Conservation (phyloP, 495 filamentous ascomycete species). For the Terfezia claveryi region DNA sequence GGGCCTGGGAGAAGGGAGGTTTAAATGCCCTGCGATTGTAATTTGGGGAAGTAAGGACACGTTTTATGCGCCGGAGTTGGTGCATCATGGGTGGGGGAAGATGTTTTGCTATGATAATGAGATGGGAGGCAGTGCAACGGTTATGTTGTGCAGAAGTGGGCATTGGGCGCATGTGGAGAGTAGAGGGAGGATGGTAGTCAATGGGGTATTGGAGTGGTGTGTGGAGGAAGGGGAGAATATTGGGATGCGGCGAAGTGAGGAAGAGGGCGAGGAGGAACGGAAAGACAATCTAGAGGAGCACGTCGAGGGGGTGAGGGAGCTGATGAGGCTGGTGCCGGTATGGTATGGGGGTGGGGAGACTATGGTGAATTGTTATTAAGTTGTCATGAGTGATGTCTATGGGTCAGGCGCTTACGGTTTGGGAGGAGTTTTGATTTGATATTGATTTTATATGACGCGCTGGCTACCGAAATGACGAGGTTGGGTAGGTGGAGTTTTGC, state of each 20-base stretch:
- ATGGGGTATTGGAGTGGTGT: not conserved
- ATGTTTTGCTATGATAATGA: not conserved
- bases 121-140: not conserved
- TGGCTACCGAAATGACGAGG: no score
- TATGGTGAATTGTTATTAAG: not conserved
- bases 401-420: no score
- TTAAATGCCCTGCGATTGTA: not conserved
- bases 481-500: no score
- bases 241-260: not conserved
- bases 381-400: no score
- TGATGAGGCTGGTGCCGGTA: not conserved
- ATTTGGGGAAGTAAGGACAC: not conserved
- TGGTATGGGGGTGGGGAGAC: not conserved
- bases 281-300: not conserved
- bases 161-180: not conserved
- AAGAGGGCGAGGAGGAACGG: not conserved
- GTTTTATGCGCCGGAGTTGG: not conserved
- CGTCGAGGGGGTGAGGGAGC: not conserved
- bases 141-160: not conserved
- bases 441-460: no score
- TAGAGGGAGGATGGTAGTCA: not conserved
- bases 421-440: no score
- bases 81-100: not conserved
- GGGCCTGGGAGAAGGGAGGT: not conserved
- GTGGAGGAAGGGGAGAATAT: not conserved